Evolutionary conservation across 164 flowering plant species (phyloP), one percentile per base, ranked within the genome.

Genomic region (Liquidambar formosana): DNA sequence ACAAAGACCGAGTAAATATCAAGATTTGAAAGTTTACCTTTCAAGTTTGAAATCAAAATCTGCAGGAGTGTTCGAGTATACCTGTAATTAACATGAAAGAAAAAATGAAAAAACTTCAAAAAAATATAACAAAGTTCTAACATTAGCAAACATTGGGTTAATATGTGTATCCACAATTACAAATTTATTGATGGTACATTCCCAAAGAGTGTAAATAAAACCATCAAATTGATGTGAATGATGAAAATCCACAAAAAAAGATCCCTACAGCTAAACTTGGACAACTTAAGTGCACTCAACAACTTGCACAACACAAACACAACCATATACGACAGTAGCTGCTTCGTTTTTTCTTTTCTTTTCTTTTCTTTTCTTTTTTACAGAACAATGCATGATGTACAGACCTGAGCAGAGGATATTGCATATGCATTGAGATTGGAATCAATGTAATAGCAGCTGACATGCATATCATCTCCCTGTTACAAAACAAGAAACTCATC

Each of bases 21-120:
- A 1, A 66, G 60, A 10, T 52, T 49, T 38, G 13, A 10, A 2
- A 46, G n/a, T 69, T 57, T 65, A 91, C 98, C 94, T 93, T 74
- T 87, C 92, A 59, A 93, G 89, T 76, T 91, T 93, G 79, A 93
- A 93, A 81, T 93, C 98, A 78, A 93, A 93, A 81, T 93, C 98
- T 38, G 97, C 85, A 46, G 98, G 98, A 64, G 98, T 93, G 72
- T 93, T 91, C n/a, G 98, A 93, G 75, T 91, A 93, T 28, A 89
- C 77, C 98, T 89, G 80, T 47, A 75, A 65, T 18, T 54, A 27
- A 68, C 63, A 9, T 8, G 19, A 10, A 16, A 63, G 16, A 57
- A 66, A 44, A 44, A 6, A 25, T 66, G n/a, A 49, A 58, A 48
- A 53, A 23, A 12, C 52, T n/a, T 38, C 5, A 41, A 19, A 43